Conservation (phyloP, 352 stramenopile genomes). For the Phytopythium chamaehyphon region DNA sequence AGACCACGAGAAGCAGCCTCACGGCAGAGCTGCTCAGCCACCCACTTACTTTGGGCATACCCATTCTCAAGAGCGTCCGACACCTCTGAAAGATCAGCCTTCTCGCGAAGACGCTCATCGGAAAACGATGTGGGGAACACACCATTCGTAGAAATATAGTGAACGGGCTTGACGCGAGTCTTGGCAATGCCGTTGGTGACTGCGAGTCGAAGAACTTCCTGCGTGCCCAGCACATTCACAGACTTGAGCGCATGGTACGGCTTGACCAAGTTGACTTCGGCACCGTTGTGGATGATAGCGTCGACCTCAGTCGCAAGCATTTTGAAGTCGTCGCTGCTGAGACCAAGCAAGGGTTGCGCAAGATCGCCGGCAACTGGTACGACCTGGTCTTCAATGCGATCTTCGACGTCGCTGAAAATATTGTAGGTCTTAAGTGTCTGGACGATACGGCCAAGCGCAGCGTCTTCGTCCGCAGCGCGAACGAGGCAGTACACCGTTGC, state of each 20-base stretch:
- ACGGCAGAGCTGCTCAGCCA: conserved; percentile 85
- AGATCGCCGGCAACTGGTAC: conserved; percentile 73
- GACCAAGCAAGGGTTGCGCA: conserved; percentile 72
- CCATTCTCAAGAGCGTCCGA: conserved; percentile 72
- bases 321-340: conserved; percentile 83
- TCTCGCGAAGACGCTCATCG: conserved; percentile 37
- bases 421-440: conserved; percentile 51
- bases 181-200: conserved; percentile 74
- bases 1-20: conserved; percentile 75
- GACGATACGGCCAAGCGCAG: conserved; percentile 50
- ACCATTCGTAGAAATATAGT: conserved; percentile 91
- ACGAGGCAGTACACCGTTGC: conserved; percentile 83
- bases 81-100: conserved; percentile 44
- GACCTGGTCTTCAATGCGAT: conserved; percentile 67
- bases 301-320: conserved; percentile 85
- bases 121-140: conserved; percentile 70
- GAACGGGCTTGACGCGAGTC: conserved; percentile 78
- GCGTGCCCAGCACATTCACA: conserved; percentile 88
- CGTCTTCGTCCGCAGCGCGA: conserved; percentile 44
- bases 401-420: conserved; percentile 39
- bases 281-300: conserved; percentile 89
- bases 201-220: conserved; percentile 86
- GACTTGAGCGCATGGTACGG: conserved; percentile 84
- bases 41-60: conserved; percentile 91
- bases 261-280: conserved; percentile 92